These are phyloP conservation scores for Phytophthora palmivora DNA, from an alignment of 352 stramenopile species.

Conservation along the genomic window DNA sequence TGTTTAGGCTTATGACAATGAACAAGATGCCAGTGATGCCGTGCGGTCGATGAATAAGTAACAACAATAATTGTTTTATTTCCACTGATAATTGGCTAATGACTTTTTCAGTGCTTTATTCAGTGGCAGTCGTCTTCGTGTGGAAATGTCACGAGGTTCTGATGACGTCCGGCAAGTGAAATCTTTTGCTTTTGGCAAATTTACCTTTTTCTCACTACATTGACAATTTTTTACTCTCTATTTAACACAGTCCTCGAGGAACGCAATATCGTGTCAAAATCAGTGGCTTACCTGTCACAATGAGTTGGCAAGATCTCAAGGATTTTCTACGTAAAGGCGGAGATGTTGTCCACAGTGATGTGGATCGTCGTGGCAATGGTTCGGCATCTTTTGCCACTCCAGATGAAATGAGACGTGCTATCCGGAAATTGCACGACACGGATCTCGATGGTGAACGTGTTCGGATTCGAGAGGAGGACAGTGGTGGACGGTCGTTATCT, in stretches of 20 bases:
- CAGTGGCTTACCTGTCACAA: constrained; percentile 44
- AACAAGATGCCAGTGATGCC: constrained; percentile 62
- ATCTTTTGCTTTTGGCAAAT: no score
- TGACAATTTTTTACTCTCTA: constrained; percentile 4
- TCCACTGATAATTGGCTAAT: background rate
- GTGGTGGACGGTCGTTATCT: constrained; percentile 11
- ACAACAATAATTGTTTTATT: background rate
- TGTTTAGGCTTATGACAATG: constrained; percentile 62
- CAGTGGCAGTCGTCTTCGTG: constrained; percentile 47
- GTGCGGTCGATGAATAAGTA: constrained; percentile 70
- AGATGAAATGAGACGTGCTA: constrained; percentile 63
- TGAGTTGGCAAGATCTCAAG: constrained; percentile 75
- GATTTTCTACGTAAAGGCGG: constrained; percentile 63
- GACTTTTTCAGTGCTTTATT: constrained; percentile 31
- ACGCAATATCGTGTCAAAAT: constrained; percentile 67
- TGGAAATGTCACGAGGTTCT: constrained; percentile 57
- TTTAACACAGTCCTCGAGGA: constrained; percentile 46
- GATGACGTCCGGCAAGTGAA: constrained; percentile 32
- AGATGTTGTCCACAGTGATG: constrained; percentile 72
- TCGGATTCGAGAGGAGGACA: constrained; percentile 46
- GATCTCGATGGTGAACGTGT: constrained; percentile 61
- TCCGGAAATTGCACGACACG: constrained; percentile 55
- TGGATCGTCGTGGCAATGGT: constrained; percentile 70
- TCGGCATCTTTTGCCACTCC: constrained; percentile 69
- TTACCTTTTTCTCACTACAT: no score